Conservation (phyloP, 768 basidiomycete genomes). For the Boletus pseudo-olivaceus region DNA sequence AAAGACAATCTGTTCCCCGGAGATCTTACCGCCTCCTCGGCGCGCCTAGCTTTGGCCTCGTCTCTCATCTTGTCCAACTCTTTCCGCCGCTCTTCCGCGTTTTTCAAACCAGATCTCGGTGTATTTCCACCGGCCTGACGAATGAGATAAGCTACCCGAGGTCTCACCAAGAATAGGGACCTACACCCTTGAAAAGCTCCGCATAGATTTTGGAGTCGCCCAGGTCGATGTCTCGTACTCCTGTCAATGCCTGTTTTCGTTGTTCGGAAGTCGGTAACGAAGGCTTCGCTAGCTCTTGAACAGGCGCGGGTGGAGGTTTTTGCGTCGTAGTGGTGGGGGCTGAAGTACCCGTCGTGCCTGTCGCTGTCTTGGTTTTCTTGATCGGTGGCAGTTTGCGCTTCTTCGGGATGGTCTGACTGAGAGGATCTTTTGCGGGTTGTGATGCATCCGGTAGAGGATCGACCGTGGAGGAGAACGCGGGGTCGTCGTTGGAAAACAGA, state of each 20-base stretch:
- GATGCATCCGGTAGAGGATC: conserved; percentile 16
- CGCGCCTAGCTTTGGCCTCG: conserved; percentile 57
- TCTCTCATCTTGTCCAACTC: conserved; percentile 69
- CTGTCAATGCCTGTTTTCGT: conserved; percentile 42
- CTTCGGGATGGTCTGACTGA: conserved; percentile 38
- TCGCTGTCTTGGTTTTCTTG: conserved; percentile 55
- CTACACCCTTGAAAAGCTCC: conserved; percentile 56
- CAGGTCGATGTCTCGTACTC: conserved; percentile 58
- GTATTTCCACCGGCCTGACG: conserved; percentile 42
- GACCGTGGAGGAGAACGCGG: background rate
- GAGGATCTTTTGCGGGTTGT: conserved; percentile 27
- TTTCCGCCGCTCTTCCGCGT: conserved; percentile 65
- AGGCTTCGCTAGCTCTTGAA: conserved; percentile 27
- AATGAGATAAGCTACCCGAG: background rate
- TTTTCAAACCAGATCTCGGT: conserved; percentile 44
- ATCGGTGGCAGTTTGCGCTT: conserved; percentile 68
- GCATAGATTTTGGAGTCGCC: conserved; percentile 61
- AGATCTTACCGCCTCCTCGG: conserved; percentile 49
- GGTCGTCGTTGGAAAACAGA: conserved; percentile 33
- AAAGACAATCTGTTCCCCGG: background rate
- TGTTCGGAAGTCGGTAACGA: conserved; percentile 26
- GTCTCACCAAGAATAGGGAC: conserved; percentile 13
- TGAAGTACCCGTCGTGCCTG: conserved; percentile 18
- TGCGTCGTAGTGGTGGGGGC: conserved; percentile 25
- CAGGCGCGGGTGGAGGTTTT: conserved; percentile 13